These are phyloP conservation scores for Chamaenerion angustifolium DNA, from an alignment of 345 rosid species.

Conservation along the genomic window DNA sequence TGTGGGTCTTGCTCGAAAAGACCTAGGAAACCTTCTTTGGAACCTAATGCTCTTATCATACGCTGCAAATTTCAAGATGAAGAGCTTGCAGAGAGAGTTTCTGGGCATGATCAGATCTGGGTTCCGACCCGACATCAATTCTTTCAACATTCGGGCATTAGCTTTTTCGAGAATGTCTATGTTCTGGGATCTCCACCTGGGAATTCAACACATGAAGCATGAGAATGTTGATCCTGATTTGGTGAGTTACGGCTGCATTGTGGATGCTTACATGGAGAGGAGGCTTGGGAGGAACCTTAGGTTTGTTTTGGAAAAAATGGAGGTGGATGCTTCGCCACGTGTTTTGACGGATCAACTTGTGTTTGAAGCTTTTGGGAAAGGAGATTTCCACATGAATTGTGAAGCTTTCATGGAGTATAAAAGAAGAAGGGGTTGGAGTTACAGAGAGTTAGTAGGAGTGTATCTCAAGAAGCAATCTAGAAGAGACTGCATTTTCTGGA, in stretches of 20 bases:
- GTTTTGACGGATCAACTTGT: slow-evolving; percentile 44
- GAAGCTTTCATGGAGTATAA: slow-evolving; percentile 65
- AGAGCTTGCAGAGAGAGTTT: slow-evolving; percentile 73
- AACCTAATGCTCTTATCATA: slow-evolving; percentile 59
- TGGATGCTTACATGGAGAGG: slow-evolving; percentile 76
- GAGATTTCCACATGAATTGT: slow-evolving; percentile 58
- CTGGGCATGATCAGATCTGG: slow-evolving; percentile 44
- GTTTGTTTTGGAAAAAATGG: slow-evolving; percentile 42
- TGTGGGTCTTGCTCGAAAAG: slow-evolving; percentile 51
- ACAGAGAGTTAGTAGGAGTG: slow-evolving; percentile 37
- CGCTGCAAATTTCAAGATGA: slow-evolving; percentile 83
- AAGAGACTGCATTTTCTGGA: slow-evolving; percentile 63
- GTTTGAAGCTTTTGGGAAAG: slow-evolving; percentile 70
- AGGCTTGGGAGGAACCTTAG: slow-evolving; percentile 53
- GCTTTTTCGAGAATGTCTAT: slow-evolving; percentile 73
- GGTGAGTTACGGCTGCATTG: slow-evolving; percentile 66
- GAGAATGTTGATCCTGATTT: slow-evolving; percentile 51
- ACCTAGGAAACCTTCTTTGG: slow-evolving; percentile 61
- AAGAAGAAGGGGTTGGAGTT: slow-evolving; percentile 33
- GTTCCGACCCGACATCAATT: slow-evolving; percentile 57
- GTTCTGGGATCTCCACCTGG: slow-evolving; percentile 86
- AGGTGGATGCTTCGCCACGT: slow-evolving; percentile 33
- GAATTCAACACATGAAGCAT: slow-evolving; percentile 67
- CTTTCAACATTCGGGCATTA: slow-evolving; percentile 60
- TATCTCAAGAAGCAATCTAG: slow-evolving; percentile 51